Evolutionary conservation across 2,329 filamentous ascomycete species (phyloP).

Genomic region (Trichophyton schoenleinii): DNA sequence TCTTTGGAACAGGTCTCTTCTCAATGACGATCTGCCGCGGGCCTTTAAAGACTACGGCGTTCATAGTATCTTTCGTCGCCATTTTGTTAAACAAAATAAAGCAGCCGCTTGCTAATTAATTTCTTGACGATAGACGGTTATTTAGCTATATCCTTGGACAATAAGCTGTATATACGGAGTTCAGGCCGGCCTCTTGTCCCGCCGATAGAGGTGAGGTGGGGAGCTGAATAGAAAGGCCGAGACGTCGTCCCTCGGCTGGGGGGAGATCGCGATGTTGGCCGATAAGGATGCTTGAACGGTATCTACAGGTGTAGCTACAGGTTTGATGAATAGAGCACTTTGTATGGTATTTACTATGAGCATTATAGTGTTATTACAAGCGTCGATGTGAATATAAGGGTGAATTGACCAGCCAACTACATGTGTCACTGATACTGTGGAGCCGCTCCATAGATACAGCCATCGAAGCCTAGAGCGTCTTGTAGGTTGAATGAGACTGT

Average conservation of each 20-base stretch:
- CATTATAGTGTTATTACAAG: too few relatives aligned
- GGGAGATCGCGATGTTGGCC: background rate
- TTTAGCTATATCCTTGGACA: too few relatives aligned
- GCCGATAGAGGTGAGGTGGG: background rate
- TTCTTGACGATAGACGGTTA: too few relatives aligned
- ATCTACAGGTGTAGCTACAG: too few relatives aligned
- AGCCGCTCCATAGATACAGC: background rate
- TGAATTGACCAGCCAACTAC: too few relatives aligned
- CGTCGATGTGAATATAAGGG: too few relatives aligned
- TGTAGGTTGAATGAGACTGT: background rate
- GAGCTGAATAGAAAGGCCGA: background rate
- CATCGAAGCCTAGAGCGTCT: background rate
- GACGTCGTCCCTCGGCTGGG: background rate
- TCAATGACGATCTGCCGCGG: slow-evolving; percentile 63
- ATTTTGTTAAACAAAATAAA: slow-evolving; percentile 12
- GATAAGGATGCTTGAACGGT: too few relatives aligned
- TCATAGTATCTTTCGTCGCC: slow-evolving; percentile 50
- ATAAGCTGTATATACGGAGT: too few relatives aligned
- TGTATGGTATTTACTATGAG: too few relatives aligned
- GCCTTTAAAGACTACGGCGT: slow-evolving; percentile 77
- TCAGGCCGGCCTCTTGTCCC: background rate
- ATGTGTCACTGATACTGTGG: too few relatives aligned
- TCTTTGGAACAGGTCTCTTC: slow-evolving; percentile 62
- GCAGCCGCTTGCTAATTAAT: too few relatives aligned
- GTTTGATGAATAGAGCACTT: too few relatives aligned